Conservation (phyloP, 2,329 filamentous ascomycete species). For the Helotiales sp. region DNA sequence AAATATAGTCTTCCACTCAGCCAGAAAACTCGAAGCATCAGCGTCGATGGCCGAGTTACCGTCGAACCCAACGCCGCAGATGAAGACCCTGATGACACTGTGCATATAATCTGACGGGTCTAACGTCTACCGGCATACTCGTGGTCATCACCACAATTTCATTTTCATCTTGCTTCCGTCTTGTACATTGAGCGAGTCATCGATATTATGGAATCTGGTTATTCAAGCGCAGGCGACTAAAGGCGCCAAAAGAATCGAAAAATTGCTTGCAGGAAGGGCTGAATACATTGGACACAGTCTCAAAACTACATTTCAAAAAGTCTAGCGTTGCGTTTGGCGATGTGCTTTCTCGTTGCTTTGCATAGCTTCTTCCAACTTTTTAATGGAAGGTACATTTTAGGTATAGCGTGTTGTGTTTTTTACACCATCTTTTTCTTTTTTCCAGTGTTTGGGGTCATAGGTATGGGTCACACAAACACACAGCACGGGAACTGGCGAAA, state of each 20-base stretch:
- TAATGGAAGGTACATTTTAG: neutral
- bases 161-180: slow-evolving; percentile 23
- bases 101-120: slow-evolving; percentile 24
- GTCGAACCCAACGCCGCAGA: slow-evolving; percentile 56
- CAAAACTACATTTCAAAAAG: neutral
- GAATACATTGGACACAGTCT: slow-evolving; percentile 10
- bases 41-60: slow-evolving; percentile 58
- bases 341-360: neutral
- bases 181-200: slow-evolving; percentile 27
- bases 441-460: slow-evolving; percentile 1
- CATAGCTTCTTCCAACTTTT: neutral
- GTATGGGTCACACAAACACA: neutral
- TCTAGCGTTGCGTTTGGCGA: neutral
- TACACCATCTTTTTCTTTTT: neutral
- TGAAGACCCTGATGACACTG: slow-evolving; percentile 29
- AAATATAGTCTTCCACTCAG: slow-evolving; percentile 73
- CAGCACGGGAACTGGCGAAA: slow-evolving; percentile 1
- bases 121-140: slow-evolving; percentile 4
- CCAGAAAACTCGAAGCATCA: slow-evolving; percentile 57
- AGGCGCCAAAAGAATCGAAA: slow-evolving; percentile 19
- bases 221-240: slow-evolving; percentile 15
- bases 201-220: neutral
- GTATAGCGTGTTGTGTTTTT: neutral
- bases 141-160: slow-evolving; percentile 21
- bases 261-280: slow-evolving; percentile 11